Conservation (phyloP, 257 asterid genomes). For the Solanum pinnatisectum region DNA sequence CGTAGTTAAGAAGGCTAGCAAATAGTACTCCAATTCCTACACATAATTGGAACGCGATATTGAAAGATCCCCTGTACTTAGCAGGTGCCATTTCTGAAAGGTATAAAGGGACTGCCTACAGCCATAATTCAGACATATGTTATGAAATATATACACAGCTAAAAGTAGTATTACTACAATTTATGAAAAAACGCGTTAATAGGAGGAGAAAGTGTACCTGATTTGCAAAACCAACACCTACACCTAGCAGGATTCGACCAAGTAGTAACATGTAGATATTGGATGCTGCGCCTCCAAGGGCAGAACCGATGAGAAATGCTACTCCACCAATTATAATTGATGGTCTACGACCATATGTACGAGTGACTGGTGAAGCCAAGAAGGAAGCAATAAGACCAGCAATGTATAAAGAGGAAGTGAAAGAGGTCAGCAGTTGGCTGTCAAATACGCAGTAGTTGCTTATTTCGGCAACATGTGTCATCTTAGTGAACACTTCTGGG, state of each 20-base stretch:
- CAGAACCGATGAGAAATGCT: constrained; percentile 36
- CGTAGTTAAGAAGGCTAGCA: constrained; percentile 42
- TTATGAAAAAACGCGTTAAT: no score
- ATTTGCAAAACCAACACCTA: constrained; percentile 52
- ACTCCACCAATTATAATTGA: constrained; percentile 39
- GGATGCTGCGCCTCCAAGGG: constrained; percentile 31
- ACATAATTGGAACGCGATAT: constrained; percentile 34
- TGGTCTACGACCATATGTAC: constrained; percentile 33
- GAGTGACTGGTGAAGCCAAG: constrained; percentile 38
- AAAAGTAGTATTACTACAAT: background rate
- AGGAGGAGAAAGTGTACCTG: constrained; percentile 26
- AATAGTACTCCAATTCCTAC: constrained; percentile 30
- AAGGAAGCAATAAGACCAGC: constrained; percentile 47
- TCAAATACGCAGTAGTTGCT: constrained; percentile 55
- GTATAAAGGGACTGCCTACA: constrained; percentile 48
- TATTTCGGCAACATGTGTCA: constrained; percentile 11
- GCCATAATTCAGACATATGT: background rate
- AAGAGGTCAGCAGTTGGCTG: constrained; percentile 34
- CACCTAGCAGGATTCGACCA: constrained; percentile 42
- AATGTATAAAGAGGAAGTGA: constrained; percentile 45
- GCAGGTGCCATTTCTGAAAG: constrained; percentile 67
- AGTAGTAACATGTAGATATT: constrained; percentile 37
- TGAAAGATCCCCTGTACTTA: constrained; percentile 43
- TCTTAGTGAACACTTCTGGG: constrained; percentile 22
- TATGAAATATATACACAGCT: background rate